Base-by-base conservation (phyloP, 1,139 yeast species). In the Candida tunisiensis region DNA sequence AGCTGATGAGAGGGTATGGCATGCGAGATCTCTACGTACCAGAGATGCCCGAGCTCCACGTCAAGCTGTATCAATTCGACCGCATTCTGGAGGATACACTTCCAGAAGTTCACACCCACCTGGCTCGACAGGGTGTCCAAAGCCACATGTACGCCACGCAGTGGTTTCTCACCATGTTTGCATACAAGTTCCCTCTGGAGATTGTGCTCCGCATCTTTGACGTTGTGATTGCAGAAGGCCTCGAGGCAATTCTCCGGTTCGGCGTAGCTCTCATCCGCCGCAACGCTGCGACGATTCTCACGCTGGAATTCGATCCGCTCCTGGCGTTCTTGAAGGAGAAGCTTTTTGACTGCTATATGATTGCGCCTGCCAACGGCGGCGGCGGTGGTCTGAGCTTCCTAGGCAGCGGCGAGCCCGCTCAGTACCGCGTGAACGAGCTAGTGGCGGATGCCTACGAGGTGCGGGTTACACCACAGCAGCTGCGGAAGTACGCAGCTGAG, bases 91-190 rank as follows among this genome's bases (percentile, higher is more conserved):
- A 82, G 45, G 75, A 67, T 32, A 53, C 61, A 21, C 54, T 69
- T 14, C 93, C 93, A 0, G 60, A 60, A 5, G 60, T 88, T 27
- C 71, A 73, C 48, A 65, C 69, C 31, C 95, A 88, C 54, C 57
- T 88, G 42, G 63, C 67, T 15, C 70, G 80, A 36, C 88, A 82
- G 47, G 95, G 95, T 3, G 72, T 88, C 14, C 68, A 74, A 34
- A 74, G 93, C 1, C 74, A 88, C 14, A 85, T 85, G 95, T 88
- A 80, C 56, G 95, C 94, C 0, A 69, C 88, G 1, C 95, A 88
- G 50, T 88, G 96, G 96, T 83, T 88, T 45, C 61, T 83, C 40
- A 88, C 98, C 0, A 65, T 88, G 39, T 88, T 88, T 55, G 93
- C 94, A 9, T 88, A 88, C 57, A 78, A 79, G 45, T 80, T 85